Base-by-base conservation (phyloP, 257 asterid species). In the Ilex aquifolium region DNA sequence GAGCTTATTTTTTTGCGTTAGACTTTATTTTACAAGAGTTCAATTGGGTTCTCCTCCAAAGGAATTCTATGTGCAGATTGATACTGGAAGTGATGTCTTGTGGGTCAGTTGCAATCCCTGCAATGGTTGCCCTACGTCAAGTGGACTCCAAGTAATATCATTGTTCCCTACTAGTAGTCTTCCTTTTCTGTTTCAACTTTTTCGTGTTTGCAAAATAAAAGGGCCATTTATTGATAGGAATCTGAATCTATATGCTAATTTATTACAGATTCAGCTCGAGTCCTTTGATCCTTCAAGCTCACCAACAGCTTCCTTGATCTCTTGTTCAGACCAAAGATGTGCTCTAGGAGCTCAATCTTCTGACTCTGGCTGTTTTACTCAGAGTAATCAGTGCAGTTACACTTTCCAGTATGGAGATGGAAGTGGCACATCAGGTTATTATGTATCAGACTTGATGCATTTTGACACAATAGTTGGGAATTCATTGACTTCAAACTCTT, bases 351-450 rank as follows among this genome's bases (percentile, higher is more conserved):
- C 72, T 40, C 78, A 83, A 44, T 75, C 89, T 15, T 73, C 90
- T 0, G 95, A 93, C 57, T 78, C 97, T 0, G 69, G 78, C 16
- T 93, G 99, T 74, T 68, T 76, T 13, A 73, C 53, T 44, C 76
- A 69, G 64, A 81, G 15, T 53, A 53, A 82, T 61, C 99, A 74
- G 59, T 93, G 99, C 39, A 82, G 96, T 53, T 93, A 93, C 57
- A 75, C 74, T 1, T 93, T 93, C 80, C 95, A 93, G 69, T 93
- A 93, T 52, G 99, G 97, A 51, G 99, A 93, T 75, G 99, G 99
- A 30, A 93, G 99, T 71, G 97, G 96, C 44, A 80, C 99, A 13
- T 87, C 97, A 0, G 99, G 99, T 44, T 84, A 75, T 72, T 93
- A 90, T 50, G 73, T 90, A 53, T 75, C 88, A 0, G 99, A 93